Conservation (phyloP, 2,329 filamentous ascomycete genomes). For the Colletotrichum ledebouriae region DNA sequence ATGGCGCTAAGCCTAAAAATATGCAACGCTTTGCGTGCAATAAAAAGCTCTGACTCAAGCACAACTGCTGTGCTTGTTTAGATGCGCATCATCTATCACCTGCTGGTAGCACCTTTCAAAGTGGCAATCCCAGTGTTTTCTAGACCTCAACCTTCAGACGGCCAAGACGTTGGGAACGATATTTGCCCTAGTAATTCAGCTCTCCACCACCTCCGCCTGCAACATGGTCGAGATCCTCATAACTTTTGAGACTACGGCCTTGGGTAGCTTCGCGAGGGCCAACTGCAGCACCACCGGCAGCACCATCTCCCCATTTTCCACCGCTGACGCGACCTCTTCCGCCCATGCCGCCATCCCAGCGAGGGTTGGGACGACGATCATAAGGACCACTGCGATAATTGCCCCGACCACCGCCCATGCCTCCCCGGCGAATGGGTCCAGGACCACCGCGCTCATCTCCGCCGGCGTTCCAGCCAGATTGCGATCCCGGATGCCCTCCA, state of each 20-base stretch:
- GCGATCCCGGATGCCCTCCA: constrained; percentile 57
- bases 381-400: constrained; percentile 79
- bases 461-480: constrained; percentile 63
- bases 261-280: constrained; percentile 93
- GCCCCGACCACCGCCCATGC: constrained; percentile 63
- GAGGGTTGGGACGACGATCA: constrained; percentile 74
- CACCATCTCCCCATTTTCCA: constrained; percentile 79
- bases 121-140: constrained; percentile 5
- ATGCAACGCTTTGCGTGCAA: constrained; percentile 8
- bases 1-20: constrained; percentile 19
- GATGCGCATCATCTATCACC: constrained; percentile 1
- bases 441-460: constrained; percentile 69
- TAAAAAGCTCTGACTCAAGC: neutral
- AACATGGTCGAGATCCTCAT: constrained; percentile 95
- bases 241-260: constrained; percentile 93
- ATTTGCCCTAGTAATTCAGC: constrained; percentile 80
- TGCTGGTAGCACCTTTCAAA: neutral
- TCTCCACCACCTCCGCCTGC: constrained; percentile 82
- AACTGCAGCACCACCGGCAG: constrained; percentile 79
- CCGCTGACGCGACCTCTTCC: constrained; percentile 63
- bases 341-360: constrained; percentile 65
- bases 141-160: constrained; percentile 3
- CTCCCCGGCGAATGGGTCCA: constrained; percentile 78
- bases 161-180: constrained; percentile 26
- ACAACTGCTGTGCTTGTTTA: constrained; percentile 7